These are phyloP conservation scores for Geotrichum klebahnii DNA, from an alignment of 1,139 yeast genomes.

Conservation along the genomic window DNA sequence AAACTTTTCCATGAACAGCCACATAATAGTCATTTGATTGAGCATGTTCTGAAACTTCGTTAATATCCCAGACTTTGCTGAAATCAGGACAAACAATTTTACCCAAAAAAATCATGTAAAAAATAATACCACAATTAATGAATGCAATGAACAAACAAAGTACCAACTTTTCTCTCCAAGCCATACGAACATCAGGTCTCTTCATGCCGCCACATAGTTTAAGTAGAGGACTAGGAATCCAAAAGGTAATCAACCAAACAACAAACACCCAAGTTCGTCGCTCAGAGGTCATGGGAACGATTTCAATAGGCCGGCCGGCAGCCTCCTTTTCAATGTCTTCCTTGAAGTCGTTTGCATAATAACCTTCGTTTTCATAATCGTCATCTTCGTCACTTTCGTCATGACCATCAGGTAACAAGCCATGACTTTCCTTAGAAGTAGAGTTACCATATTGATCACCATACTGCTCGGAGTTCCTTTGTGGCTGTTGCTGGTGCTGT, in stretches of 20 bases:
- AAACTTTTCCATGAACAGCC: constrained; percentile 42
- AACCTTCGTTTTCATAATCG: constrained; percentile 29
- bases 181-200: constrained; percentile 41
- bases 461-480: too few species aligned
- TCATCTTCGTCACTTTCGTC: constrained; percentile 25
- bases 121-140: constrained; percentile 40
- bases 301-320: constrained; percentile 29
- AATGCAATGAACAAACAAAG: constrained; percentile 41
- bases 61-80: constrained; percentile 42
- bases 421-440: constrained; percentile 16
- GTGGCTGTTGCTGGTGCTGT: too few species aligned
- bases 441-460: constrained; percentile 17
- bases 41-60: constrained; percentile 39
- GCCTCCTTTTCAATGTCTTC: constrained; percentile 29
- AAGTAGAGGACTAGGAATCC: constrained; percentile 41
- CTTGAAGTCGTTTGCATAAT: constrained; percentile 28
- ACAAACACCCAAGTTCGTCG: constrained; percentile 41
- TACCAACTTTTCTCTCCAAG: constrained; percentile 44
- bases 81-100: constrained; percentile 42
- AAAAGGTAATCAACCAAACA: constrained; percentile 41
- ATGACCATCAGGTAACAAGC: constrained; percentile 21
- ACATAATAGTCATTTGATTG: constrained; percentile 41
- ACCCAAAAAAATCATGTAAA: constrained; percentile 43
- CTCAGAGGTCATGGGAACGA: constrained; percentile 34
- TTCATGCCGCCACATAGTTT: constrained; percentile 35